phyloP scores from a whole-genome alignment of 305 asterid genomes.

The Coffea humblotiana region DNA sequence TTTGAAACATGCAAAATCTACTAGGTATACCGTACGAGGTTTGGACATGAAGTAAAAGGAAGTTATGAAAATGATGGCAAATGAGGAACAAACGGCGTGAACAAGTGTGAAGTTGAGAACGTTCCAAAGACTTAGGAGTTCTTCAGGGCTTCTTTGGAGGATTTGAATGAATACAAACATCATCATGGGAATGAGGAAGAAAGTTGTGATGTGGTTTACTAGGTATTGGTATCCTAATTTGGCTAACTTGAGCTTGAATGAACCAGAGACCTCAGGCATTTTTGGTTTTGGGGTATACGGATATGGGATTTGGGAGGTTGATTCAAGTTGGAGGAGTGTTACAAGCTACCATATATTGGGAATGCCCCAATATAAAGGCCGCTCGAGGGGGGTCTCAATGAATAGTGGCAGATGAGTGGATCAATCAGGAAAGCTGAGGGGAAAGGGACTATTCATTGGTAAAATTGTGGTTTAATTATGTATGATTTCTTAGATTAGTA shows the following conservation, averaged over 20 bases:
- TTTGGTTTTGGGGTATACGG: not conserved
- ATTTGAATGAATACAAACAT: conserved; percentile 27
- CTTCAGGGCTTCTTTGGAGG: conserved; percentile 39
- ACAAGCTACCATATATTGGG: not conserved
- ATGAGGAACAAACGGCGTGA: conserved; percentile 41
- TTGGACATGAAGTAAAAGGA: conserved; percentile 67
- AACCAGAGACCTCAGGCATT: conserved; percentile 36
- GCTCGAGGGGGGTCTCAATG: conserved; percentile 35
- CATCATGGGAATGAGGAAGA: conserved; percentile 41
- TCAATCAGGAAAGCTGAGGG: conserved; percentile 16
- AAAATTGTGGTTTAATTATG: too few relatives aligned
- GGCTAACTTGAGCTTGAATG: conserved; percentile 48
- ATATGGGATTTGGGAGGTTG: not conserved
- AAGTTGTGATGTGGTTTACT: conserved; percentile 50
- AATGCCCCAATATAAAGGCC: conserved; percentile 9
- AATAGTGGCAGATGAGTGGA: conserved; percentile 66
- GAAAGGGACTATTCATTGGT: too few relatives aligned
- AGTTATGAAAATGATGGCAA: conserved; percentile 34
- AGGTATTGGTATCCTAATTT: conserved; percentile 61
- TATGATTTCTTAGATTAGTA: too few relatives aligned
- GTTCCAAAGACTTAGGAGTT: conserved; percentile 26
- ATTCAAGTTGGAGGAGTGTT: not conserved
- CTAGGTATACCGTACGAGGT: conserved; percentile 66
- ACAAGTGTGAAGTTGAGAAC: conserved; percentile 40
- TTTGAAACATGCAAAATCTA: conserved; percentile 69